Base-by-base conservation (phyloP, 345 rosid species). In the Moricandia moricandioides region DNA sequence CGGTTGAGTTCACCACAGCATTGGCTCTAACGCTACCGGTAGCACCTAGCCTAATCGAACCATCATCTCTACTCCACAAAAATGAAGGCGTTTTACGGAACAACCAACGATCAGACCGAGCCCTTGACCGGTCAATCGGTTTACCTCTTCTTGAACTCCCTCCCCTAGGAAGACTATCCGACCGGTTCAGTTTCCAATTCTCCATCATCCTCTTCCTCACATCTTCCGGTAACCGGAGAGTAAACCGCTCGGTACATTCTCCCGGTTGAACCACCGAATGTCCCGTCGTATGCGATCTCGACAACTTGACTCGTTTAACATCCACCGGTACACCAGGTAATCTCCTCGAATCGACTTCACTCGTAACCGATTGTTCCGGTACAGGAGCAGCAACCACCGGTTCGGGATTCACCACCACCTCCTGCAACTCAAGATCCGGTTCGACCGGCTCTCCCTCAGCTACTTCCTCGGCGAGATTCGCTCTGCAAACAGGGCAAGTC, bases 401-500 rank as follows among this genome's bases (percentile, higher is more conserved):
- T 68, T 79, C 82, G 0, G 47, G 61, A 56, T 43, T 57, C 3
- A 57, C 55, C 6, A n/a, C 66, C 7, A 43, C 60, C 13, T 67
- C 65, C 26, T 56, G 54, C 33, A 56, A 27, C 4, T 79, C 82
- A 39, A 17, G 16, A 35, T 68, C 82, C 63, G 79, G 40, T 56
- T 84, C 98, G 34, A 34, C 24, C 10, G 71, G 16, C 8, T 33
- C 65, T 0, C 47, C 47, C 17, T 70, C 51, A 5, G 31, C 52
- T 0, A 35, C 76, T 76, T 37, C 88, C 81, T 56, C 82, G 0
- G 76, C 78, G 70, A 96, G 87, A 65, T 96, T 83, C 9, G 98
- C 82, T 18, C 99, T 85, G 27, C 99, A 96, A 55, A 96, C 99
- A 0, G 99, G 99, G 62, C 99, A 96, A 6, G 99, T 96, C 3